Base-by-base conservation (phyloP, 2,329 filamentous ascomycete genomes). In the Neofusicoccum umdonicola region DNA sequence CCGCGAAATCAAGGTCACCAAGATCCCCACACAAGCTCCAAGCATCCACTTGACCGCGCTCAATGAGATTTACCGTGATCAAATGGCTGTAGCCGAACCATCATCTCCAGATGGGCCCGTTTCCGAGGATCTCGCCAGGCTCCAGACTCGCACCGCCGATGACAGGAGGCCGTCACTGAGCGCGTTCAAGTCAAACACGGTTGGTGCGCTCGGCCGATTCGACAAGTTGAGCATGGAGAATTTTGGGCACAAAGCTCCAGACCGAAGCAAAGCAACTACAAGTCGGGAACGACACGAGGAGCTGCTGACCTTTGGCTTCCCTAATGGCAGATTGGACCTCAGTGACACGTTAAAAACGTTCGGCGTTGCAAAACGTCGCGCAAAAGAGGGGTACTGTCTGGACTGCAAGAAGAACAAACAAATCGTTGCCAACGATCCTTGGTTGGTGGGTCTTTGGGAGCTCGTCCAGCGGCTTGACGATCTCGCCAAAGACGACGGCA, bases 381-480 rank as follows among this genome's bases (percentile, higher is more conserved):
- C 86, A 69, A 79, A 81, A 65, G 84, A 85, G 71, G 87, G 82
- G 15, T 84, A 84, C 67, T 75, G 80, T 6, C 80, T 88, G 52
- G 80, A 93, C 70, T 87, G 87, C 65, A 77, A 78, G 15, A 84
- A 80, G 54, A 95, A 95, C 71, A 84, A 85, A 67, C 78, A 83
- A 5, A 84, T 93, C n/a, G 83, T 90, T 1, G 80, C 83, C 5
- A 90, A 92, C 66, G 88, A 93, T 70, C 86, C 85, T 35, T 91
- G 90, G 86, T 80, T 94, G n/a, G 84, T 87, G 65, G 89, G 90
- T 64, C 80, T 91, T n/a, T 96, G 92, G 92, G 85, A 87, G 52
- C 91, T 90, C 83, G 82, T 93, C 54, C 83, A 85, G 65, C 87
- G 90, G n/a, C 78, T 82, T 68, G 87, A 91, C 69, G 81, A 84